phyloP scores from a whole-genome alignment of 148 eudicot genomes.

The Camellia japonica region DNA sequence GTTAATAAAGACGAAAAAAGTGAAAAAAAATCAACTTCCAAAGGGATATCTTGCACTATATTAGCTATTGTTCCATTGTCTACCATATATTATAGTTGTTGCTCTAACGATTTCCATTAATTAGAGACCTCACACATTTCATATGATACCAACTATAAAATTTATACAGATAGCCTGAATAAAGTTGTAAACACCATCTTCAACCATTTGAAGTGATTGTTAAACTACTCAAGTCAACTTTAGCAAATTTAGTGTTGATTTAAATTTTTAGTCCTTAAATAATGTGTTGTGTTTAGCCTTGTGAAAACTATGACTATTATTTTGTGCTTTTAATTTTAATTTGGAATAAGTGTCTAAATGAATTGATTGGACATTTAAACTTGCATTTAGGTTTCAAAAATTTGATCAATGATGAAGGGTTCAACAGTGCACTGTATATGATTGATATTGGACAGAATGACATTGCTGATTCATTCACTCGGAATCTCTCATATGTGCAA shows the following conservation, averaged over 20 bases:
- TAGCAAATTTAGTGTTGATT: neutral
- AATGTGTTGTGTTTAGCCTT: neutral
- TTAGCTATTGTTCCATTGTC: too few species aligned
- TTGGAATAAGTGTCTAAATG: neutral
- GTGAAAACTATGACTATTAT: neutral
- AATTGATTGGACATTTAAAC: neutral
- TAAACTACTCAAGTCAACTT: neutral
- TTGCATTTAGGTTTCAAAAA: conserved; percentile 38
- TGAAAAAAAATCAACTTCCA: too few species aligned
- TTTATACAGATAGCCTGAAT: too few species aligned
- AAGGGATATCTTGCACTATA: too few species aligned
- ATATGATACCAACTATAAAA: too few species aligned
- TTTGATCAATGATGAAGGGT: conserved; percentile 44
- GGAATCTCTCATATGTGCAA: conserved; percentile 58
- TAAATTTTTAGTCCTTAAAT: neutral
- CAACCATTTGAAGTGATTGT: neutral
- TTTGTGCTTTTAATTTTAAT: neutral
- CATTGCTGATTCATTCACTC: conserved; percentile 65
- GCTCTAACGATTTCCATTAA: too few species aligned
- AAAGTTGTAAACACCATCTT: neutral
- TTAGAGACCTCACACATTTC: too few species aligned
- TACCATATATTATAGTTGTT: too few species aligned
- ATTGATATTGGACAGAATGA: conserved; percentile 96
- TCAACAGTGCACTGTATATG: conserved; percentile 69
- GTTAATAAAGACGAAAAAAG: too few species aligned